These are phyloP conservation scores for Hanseniaspora pseudoguilliermondii DNA, from an alignment of 805 yeast genomes.

Conservation along the genomic window DNA sequence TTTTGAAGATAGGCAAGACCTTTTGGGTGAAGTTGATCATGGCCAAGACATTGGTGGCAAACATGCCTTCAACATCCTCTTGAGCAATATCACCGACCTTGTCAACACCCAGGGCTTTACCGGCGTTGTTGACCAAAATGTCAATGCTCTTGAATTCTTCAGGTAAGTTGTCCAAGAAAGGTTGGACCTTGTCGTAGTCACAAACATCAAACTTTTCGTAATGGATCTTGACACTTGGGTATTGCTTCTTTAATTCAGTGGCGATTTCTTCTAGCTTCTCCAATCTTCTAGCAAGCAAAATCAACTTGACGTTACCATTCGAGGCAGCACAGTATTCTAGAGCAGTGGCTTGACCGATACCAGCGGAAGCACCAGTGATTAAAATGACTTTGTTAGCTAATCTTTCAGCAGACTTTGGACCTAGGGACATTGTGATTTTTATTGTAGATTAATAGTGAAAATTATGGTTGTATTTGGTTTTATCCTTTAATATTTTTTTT, in stretches of 20 bases:
- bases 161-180: slow-evolving; percentile 45
- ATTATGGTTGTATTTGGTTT: not conserved
- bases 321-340: slow-evolving; percentile 67
- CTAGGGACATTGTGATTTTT: slow-evolving; percentile 42
- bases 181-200: slow-evolving; percentile 36
- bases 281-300: slow-evolving; percentile 67
- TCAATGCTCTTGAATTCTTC: slow-evolving; percentile 51
- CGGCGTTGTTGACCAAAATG: slow-evolving; percentile 60
- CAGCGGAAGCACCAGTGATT: slow-evolving; percentile 94
- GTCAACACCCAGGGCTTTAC: slow-evolving; percentile 69
- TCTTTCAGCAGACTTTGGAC: slow-evolving; percentile 64
- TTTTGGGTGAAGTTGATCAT: slow-evolving; percentile 74
- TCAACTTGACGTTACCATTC: slow-evolving; percentile 54
- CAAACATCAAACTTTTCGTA: slow-evolving; percentile 46
- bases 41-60: slow-evolving; percentile 79
- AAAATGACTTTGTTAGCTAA: slow-evolving; percentile 66
- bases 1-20: slow-evolving; percentile 56
- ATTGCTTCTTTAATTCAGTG: slow-evolving; percentile 34
- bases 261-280: slow-evolving; percentile 45
- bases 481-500: not conserved
- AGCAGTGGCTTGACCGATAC: slow-evolving; percentile 91
- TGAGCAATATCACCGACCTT: slow-evolving; percentile 54
- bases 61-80: slow-evolving; percentile 62
- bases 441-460: no score
- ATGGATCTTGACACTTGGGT: slow-evolving; percentile 36